Conservation (phyloP, 495 filamentous ascomycete species). For the Penicillium simplicissimum region DNA sequence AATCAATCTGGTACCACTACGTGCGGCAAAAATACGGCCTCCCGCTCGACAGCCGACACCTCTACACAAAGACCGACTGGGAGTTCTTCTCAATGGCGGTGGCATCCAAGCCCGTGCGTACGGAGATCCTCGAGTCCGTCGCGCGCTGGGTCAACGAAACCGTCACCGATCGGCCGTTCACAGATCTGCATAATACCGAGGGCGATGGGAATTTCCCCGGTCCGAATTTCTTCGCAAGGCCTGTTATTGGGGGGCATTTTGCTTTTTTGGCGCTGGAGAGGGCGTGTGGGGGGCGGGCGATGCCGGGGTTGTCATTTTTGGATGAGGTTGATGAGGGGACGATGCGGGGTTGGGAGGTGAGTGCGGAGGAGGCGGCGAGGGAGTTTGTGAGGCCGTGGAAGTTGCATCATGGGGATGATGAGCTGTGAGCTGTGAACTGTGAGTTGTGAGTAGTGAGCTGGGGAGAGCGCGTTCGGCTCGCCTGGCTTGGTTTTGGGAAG, state of each 20-base stretch:
- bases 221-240: conserved; percentile 74
- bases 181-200: conserved; percentile 83
- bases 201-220: conserved; percentile 66
- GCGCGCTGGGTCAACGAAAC: conserved; percentile 89
- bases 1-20: conserved; percentile 82
- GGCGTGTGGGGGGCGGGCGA: conserved; percentile 71
- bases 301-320: conserved; percentile 63
- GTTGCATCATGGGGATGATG: conserved; percentile 21
- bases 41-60: conserved; percentile 82
- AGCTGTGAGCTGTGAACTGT: conserved; percentile 11
- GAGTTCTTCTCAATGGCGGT: conserved; percentile 88
- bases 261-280: conserved; percentile 76
- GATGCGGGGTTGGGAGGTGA: conserved; percentile 22
- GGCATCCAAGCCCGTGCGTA: conserved; percentile 61
- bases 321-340: conserved; percentile 41
- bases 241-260: conserved; percentile 87
- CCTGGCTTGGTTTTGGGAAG: background rate
- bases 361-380: conserved; percentile 31
- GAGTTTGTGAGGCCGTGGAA: conserved; percentile 15
- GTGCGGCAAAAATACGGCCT: conserved; percentile 82
- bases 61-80: conserved; percentile 93
- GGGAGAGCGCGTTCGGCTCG: background rate
- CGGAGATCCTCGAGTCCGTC: conserved; percentile 73
- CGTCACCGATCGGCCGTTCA: conserved; percentile 71
- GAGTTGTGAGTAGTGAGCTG: background rate